phyloP scores from a whole-genome alignment of 1,284 basidiomycete genomes.

The Cryptococcus maquisensis region DNA sequence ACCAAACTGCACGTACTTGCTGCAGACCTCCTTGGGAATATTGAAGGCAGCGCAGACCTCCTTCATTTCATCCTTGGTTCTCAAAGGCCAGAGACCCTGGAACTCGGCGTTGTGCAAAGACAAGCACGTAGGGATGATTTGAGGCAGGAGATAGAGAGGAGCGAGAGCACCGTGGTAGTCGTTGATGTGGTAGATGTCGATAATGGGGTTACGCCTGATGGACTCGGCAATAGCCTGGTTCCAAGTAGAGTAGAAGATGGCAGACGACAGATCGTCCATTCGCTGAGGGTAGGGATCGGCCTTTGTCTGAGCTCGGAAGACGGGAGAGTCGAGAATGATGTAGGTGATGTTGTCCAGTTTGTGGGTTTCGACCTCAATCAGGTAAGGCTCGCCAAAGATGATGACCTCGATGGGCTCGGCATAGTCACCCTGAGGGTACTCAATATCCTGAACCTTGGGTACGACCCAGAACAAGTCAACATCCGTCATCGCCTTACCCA shows the following conservation, averaged over 20 bases:
- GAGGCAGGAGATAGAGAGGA: slow-evolving; percentile 82
- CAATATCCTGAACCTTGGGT: slow-evolving; percentile 87
- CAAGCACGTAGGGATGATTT: slow-evolving; percentile 79
- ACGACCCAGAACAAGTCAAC: slow-evolving; percentile 89
- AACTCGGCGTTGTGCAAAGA: slow-evolving; percentile 96
- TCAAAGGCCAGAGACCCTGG: slow-evolving; percentile 89
- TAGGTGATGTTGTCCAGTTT: slow-evolving; percentile 88
- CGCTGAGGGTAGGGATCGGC: slow-evolving; percentile 88
- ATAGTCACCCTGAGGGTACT: slow-evolving; percentile 83
- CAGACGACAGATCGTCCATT: slow-evolving; percentile 91
- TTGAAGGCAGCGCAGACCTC: slow-evolving; percentile 95
- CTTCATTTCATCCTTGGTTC: slow-evolving; percentile 95
- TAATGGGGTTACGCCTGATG: slow-evolving; percentile 72
- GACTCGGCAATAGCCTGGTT: slow-evolving; percentile 90
- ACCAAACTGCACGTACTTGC: slow-evolving; percentile 91
- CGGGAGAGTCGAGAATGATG: slow-evolving; percentile 84
- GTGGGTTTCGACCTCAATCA: slow-evolving; percentile 90
- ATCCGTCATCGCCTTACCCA: slow-evolving; percentile 95
- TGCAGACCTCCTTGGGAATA: slow-evolving; percentile 88
- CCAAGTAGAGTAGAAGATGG: slow-evolving; percentile 96
- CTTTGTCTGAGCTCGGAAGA: slow-evolving; percentile 91
- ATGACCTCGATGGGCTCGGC: slow-evolving; percentile 89
- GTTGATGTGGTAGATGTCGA: slow-evolving; percentile 65
- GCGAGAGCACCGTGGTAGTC: slow-evolving; percentile 90
- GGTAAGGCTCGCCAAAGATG: slow-evolving; percentile 89